phyloP scores from a whole-genome alignment of 345 rosid genomes.

The Abelmoschus esculentus region DNA sequence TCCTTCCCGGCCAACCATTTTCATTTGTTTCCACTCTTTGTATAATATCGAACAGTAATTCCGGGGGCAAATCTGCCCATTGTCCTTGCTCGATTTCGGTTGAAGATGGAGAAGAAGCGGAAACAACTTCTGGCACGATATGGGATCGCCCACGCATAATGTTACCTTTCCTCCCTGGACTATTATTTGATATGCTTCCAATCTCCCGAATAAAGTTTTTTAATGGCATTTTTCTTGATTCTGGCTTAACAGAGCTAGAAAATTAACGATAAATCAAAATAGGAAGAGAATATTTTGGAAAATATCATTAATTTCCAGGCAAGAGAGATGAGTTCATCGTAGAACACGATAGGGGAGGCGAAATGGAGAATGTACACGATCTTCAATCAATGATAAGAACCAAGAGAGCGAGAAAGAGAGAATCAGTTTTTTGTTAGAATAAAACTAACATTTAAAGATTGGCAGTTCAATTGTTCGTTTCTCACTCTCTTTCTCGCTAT shows the following conservation, averaged over 20 bases:
- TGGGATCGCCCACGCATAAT: constrained; percentile 48
- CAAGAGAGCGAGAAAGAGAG: constrained; percentile 2
- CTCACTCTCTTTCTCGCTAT: neutral
- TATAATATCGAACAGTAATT: constrained; percentile 65
- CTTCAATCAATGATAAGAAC: neutral
- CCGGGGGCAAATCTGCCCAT: constrained; percentile 84
- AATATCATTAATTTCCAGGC: neutral
- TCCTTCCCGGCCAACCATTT: constrained; percentile 68
- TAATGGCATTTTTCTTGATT: constrained; percentile 32
- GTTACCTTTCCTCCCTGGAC: constrained; percentile 15
- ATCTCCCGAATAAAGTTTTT: constrained; percentile 47
- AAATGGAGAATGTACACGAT: neutral
- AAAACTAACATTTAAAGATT: no score
- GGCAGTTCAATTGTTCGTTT: neutral
- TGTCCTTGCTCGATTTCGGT: constrained; percentile 30
- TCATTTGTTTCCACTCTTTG: constrained; percentile 46
- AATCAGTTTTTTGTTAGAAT: no score
- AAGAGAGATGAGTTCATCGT: neutral
- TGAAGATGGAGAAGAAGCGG: constrained; percentile 4
- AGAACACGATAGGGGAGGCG: neutral
- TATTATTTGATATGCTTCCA: constrained; percentile 27
- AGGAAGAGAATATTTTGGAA: neutral
- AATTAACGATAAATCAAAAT: neutral
- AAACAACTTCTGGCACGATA: constrained; percentile 57
- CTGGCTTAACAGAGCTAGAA: neutral